Evolutionary conservation across 345 rosid species (phyloP).

Genomic region (Pugionium cornutum): DNA sequence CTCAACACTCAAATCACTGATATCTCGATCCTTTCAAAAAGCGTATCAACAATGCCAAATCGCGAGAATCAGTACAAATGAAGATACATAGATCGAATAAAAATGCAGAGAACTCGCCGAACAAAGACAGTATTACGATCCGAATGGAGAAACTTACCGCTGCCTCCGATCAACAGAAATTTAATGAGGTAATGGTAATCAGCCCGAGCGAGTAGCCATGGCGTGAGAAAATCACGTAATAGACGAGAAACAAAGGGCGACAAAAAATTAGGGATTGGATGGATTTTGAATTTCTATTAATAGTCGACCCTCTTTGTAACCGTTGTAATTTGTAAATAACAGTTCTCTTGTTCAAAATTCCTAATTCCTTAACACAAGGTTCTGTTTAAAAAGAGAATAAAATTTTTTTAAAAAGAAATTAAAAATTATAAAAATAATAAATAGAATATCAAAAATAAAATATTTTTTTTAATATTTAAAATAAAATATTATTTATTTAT

Average conservation of each 20-base stretch:
- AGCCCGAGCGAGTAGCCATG: conserved; percentile 79
- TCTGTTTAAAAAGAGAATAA: no score
- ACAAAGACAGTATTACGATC: background rate
- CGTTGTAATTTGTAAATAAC: no score
- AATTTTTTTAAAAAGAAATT: no score
- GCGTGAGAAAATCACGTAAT: background rate
- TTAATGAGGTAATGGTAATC: conserved; percentile 75
- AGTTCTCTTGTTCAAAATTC: no score
- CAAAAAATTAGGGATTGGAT: background rate
- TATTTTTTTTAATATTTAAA: no score
- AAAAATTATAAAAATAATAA: no score
- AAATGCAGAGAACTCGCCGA: background rate
- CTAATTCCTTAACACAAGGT: no score
- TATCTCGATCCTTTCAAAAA: background rate
- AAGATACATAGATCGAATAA: background rate
- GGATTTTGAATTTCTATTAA: no score
- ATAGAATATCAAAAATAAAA: no score
- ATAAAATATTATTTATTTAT: no score
- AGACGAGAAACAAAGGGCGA: background rate
- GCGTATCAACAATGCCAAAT: background rate
- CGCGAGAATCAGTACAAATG: background rate
- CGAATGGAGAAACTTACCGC: conserved; percentile 29
- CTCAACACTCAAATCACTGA: background rate
- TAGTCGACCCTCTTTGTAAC: no score
- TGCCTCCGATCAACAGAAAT: conserved; percentile 56